Percentiles rank a stretch among this genome's conserved stretches.
Evolutionary conservation across 768 basidiomycete genomes (phyloP).

Genomic region (Boletus tomentosulus): DNA sequence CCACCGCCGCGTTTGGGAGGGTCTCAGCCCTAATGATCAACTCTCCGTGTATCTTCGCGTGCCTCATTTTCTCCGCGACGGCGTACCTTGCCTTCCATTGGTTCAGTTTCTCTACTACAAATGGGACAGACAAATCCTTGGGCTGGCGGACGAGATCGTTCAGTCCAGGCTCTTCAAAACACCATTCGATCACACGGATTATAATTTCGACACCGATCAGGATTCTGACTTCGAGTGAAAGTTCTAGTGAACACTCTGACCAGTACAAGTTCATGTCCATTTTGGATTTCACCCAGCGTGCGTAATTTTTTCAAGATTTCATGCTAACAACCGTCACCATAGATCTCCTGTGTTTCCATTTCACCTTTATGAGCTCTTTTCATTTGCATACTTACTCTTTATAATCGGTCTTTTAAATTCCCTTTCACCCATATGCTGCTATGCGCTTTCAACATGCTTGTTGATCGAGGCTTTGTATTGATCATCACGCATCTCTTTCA

Average conservation of each 20-base stretch:
- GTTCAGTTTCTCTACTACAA: conserved; percentile 16
- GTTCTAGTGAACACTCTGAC: background rate
- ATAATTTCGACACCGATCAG: background rate
- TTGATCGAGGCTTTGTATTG: conserved; percentile 11
- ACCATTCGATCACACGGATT: background rate
- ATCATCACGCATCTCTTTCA: background rate
- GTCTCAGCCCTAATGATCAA: too few species aligned
- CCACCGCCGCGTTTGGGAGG: background rate
- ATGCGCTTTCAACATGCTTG: conserved; percentile 1
- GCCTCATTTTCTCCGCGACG: background rate
- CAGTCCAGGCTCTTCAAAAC: background rate
- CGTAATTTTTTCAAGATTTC: background rate
- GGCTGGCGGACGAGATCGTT: conserved; percentile 7
- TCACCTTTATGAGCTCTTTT: background rate
- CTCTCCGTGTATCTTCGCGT: background rate
- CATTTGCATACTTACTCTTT: background rate
- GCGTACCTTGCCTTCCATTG: conserved; percentile 4
- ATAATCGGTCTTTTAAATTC: too few species aligned
- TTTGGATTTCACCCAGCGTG: conserved; percentile 1
- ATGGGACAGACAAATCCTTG: conserved; percentile 18
- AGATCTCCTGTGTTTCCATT: background rate
- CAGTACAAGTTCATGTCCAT: background rate
- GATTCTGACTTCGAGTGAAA: background rate
- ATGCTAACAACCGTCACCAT: background rate
- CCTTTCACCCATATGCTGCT: too few species aligned